Evolutionary conservation across 139 green algal species (phyloP).

Genomic region (Chlamydomonas sp.): DNA sequence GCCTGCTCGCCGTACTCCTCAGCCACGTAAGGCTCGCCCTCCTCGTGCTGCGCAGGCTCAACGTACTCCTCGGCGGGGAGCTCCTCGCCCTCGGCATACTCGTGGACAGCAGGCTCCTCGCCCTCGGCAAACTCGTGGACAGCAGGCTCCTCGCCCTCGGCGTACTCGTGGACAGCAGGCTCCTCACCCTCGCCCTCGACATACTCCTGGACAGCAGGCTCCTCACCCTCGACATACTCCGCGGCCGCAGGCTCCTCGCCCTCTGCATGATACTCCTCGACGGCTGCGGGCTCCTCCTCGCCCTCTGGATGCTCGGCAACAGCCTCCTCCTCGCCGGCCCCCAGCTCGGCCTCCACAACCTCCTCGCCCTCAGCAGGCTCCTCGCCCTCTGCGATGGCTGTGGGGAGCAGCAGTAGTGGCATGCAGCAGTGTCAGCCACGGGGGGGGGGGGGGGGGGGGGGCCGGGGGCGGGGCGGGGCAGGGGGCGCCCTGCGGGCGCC

Average conservation of each 20-base stretch:
- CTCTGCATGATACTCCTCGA: background rate
- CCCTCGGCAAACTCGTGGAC: background rate
- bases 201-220: background rate
- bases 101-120: background rate
- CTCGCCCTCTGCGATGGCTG: too few relatives aligned
- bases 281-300: background rate
- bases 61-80: background rate
- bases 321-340: background rate
- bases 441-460: too few relatives aligned
- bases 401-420: too few relatives aligned
- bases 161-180: background rate
- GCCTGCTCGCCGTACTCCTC: background rate
- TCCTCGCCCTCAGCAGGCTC: too few relatives aligned
- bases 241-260: background rate
- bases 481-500: too few relatives aligned
- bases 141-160: background rate
- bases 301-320: background rate
- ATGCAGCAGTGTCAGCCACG: too few relatives aligned
- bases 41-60: constrained; percentile 3
- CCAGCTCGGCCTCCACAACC: too few relatives aligned
- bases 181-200: background rate
- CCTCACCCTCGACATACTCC: background rate
- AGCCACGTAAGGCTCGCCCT: background rate
- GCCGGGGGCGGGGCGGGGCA: too few relatives aligned
- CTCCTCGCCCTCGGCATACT: background rate